These are phyloP conservation scores for Candida chauliodis DNA, from an alignment of 805 yeast genomes.

Conservation along the genomic window DNA sequence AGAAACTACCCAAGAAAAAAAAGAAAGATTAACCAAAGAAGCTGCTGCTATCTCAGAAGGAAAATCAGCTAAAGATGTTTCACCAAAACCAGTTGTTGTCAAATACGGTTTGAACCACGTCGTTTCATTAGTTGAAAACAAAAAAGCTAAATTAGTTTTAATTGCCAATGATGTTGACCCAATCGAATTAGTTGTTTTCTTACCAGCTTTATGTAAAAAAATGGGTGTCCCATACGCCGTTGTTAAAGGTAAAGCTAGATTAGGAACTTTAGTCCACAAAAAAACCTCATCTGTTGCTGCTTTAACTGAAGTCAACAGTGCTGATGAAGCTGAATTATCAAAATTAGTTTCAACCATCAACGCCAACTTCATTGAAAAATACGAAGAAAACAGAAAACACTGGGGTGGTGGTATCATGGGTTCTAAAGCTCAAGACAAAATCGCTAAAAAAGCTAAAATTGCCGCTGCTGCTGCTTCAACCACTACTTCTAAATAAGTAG, in stretches of 20 bases:
- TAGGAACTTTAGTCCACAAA: conserved; percentile 82
- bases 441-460: conserved; percentile 70
- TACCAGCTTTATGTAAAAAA: conserved; percentile 99
- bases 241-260: conserved; percentile 45
- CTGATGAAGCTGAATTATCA: conserved; percentile 93
- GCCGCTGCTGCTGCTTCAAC: conserved; percentile 29
- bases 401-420: conserved; percentile 99
- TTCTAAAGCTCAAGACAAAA: conserved; percentile 84
- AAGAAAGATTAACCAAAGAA: conserved; percentile 97
- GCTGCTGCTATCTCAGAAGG: conserved; percentile 99
- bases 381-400: conserved; percentile 95
- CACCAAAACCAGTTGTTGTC: conserved; percentile 94
- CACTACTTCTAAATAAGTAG: conserved; percentile 8
- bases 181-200: conserved; percentile 93
- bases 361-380: conserved; percentile 90
- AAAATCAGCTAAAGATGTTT: conserved; percentile 93
- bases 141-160: conserved; percentile 95
- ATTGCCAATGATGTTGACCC: conserved; percentile 99
- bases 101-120: conserved; percentile 99
- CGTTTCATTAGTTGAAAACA: conserved; percentile 95
- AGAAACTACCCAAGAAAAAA: conserved; percentile 95
- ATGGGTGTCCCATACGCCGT: conserved; percentile 86
- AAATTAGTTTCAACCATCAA: conserved; percentile 89
- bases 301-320: conserved; percentile 89
- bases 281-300: conserved; percentile 98